phyloP scores from a whole-genome alignment of 441 rosid genomes.

The Pelargonium cotyledonis region DNA sequence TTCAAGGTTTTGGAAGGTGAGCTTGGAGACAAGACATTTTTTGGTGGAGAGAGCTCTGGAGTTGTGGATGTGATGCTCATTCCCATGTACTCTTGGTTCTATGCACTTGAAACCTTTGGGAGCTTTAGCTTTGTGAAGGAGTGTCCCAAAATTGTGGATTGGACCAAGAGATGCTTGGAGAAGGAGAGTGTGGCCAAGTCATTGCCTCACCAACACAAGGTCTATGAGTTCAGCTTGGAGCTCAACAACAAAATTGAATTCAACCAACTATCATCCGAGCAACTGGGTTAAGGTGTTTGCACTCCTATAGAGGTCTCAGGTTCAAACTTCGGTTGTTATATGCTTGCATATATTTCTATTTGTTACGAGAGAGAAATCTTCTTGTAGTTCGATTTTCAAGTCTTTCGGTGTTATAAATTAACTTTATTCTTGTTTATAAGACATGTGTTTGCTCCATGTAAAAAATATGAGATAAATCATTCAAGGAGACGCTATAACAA shows the following conservation, averaged over 20 bases:
- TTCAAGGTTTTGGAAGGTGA: background rate
- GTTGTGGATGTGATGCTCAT: constrained; percentile 22
- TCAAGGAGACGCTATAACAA: too few relatives aligned
- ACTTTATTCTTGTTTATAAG: too few relatives aligned
- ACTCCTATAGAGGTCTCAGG: too few relatives aligned
- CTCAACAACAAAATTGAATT: background rate
- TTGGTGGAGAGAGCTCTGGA: constrained; percentile 13
- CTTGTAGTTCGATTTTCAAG: too few relatives aligned
- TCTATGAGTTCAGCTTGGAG: background rate
- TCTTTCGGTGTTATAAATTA: too few relatives aligned
- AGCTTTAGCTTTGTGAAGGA: constrained; percentile 19
- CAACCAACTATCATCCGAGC: too few relatives aligned
- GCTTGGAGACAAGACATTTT: constrained; percentile 10
- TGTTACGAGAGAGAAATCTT: too few relatives aligned
- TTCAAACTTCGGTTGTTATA: too few relatives aligned
- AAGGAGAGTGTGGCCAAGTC: constrained; percentile 19
- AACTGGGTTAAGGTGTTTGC: too few relatives aligned
- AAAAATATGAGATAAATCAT: too few relatives aligned
- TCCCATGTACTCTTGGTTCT: constrained; percentile 27
- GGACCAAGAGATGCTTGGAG: constrained; percentile 24
- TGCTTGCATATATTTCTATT: too few relatives aligned
- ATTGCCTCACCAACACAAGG: constrained; percentile 7
- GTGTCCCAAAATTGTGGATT: constrained; percentile 21
- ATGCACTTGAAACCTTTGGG: constrained; percentile 22
- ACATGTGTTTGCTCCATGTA: too few relatives aligned